A percentile compares a stretch with the other conserved stretches of the same genome.
Conservation (phyloP, 371 early-diverging fungal species). For the Mortierella sp. region DNA sequence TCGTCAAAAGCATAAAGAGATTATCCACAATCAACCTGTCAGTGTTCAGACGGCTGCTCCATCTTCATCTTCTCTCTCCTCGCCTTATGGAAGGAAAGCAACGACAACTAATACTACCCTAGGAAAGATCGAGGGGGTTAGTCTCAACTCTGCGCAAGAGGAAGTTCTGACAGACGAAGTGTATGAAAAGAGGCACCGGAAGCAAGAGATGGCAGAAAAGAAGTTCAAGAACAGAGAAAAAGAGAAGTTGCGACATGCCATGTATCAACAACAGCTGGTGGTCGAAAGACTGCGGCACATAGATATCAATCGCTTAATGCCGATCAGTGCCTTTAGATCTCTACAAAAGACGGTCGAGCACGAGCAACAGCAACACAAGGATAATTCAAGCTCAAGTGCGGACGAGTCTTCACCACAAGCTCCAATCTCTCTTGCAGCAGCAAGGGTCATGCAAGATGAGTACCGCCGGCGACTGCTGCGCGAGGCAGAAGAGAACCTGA, state of each 20-base stretch:
- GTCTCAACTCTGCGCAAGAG: constrained; percentile 19
- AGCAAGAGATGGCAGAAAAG: constrained; percentile 75
- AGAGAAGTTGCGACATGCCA: constrained; percentile 70
- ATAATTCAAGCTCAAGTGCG: constrained; percentile 6
- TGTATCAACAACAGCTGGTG: constrained; percentile 72
- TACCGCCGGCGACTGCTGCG: constrained; percentile 62
- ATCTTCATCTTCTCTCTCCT: constrained; percentile 16
- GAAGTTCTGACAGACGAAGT: constrained; percentile 64
- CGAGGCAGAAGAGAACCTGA: constrained; percentile 66
- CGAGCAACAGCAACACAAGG: constrained; percentile 18
- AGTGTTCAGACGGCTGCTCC: constrained; percentile 37
- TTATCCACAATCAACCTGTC: constrained; percentile 35
- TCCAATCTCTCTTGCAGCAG: constrained; percentile 34
- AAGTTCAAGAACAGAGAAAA: constrained; percentile 76
- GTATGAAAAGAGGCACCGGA: constrained; percentile 72
- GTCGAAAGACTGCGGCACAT: constrained; percentile 69
- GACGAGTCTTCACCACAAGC: constrained; percentile 15
- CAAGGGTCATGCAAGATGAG: constrained; percentile 53
- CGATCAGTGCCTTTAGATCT: constrained; percentile 44
- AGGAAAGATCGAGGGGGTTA: constrained; percentile 28
- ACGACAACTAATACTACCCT: constrained; percentile 33
- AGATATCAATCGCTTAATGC: constrained; percentile 61
- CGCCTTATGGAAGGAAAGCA: constrained; percentile 27
- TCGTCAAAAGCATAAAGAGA: constrained; percentile 47
- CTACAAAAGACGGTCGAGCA: constrained; percentile 30